Evolutionary conservation across 352 stramenopile genomes (phyloP), one percentile per base, ranked within the genome.

Genomic region (Pythium phragmitis): DNA sequence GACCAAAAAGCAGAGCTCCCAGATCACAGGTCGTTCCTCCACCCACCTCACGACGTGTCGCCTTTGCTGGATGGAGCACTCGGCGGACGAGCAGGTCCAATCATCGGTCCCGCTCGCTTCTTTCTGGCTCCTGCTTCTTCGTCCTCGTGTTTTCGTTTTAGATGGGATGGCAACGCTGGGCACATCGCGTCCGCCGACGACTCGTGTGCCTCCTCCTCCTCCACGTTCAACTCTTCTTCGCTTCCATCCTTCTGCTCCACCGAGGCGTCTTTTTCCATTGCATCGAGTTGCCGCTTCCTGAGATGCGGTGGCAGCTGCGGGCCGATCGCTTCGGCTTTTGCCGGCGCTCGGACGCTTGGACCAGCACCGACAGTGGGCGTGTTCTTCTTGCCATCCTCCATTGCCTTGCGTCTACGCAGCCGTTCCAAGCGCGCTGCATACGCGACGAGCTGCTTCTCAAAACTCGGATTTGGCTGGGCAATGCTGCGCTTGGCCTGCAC

Each of bases 401-500:
- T 3, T 11, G 23, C 53, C 36, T 57, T 67, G 7, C 53, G 60
- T 52, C 61, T 63, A 13, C 50, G 60, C 28, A 61, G 48, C 9
- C 81, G 72, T 7, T 77, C 66, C 41, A 89, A 65, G 46, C 71
- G 81, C 43, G 72, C 69, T 42, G 58, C 78, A 47, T 82, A 94
- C 21, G 78, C 73, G 8, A 82, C 63, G 51, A 94, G 66, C 53
- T 94, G 86, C 8, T 49, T 64, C 36, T 73, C 75, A 58, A 94
- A 94, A 43, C 76, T 87, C 39, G 79, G 70, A 51, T 94, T 94
- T 21, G 86, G 86, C 51, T 90, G 41, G 33, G 85, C 84, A n/a
- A 92, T 67, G 7, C 79, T 63, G 16, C 80, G 79, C 39, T 79
- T 84, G 1, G 71, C 61, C 2, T 73, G 53, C 5, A 97, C 76